A percentile compares a stretch with the other conserved stretches of the same genome.
Conservation (phyloP, 768 basidiomycete species). For the Russula earlei region DNA sequence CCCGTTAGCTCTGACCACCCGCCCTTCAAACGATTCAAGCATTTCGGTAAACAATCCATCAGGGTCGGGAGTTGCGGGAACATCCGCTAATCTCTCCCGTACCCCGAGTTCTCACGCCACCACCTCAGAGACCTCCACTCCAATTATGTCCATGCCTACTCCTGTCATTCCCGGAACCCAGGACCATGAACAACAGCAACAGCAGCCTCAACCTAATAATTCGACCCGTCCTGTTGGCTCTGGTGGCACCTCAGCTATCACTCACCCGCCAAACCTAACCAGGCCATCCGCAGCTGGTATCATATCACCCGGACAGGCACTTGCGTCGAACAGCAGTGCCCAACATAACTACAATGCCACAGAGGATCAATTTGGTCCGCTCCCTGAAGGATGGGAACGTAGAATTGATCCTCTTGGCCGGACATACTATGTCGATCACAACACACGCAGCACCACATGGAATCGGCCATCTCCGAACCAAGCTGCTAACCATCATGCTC, state of each 20-base stretch:
- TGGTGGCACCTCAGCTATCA: constrained; percentile 22
- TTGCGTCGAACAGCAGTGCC: constrained; percentile 30
- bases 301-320: constrained; percentile 22
- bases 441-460: constrained; percentile 96
- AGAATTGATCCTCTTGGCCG: constrained; percentile 93
- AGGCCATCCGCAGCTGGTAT: constrained; percentile 32
- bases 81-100: constrained; percentile 44
- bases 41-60: constrained; percentile 42
- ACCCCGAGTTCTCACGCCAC: constrained; percentile 60
- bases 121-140: constrained; percentile 31
- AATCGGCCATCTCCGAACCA: constrained; percentile 79
- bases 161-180: constrained; percentile 25
- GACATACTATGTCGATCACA: constrained; percentile 98
- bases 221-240: constrained; percentile 32
- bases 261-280: constrained; percentile 17
- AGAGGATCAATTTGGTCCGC: constrained; percentile 86
- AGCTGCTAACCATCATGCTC: constrained; percentile 56
- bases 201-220: constrained; percentile 21
- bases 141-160: constrained; percentile 24
- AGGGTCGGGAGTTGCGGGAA: constrained; percentile 28
- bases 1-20: constrained; percentile 50
- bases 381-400: constrained; percentile 93
- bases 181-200: constrained; percentile 26
- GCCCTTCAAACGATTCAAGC: constrained; percentile 47
- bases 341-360: constrained; percentile 83